Conservation (phyloP, 768 basidiomycete species). For the Megacollybia marginata region DNA sequence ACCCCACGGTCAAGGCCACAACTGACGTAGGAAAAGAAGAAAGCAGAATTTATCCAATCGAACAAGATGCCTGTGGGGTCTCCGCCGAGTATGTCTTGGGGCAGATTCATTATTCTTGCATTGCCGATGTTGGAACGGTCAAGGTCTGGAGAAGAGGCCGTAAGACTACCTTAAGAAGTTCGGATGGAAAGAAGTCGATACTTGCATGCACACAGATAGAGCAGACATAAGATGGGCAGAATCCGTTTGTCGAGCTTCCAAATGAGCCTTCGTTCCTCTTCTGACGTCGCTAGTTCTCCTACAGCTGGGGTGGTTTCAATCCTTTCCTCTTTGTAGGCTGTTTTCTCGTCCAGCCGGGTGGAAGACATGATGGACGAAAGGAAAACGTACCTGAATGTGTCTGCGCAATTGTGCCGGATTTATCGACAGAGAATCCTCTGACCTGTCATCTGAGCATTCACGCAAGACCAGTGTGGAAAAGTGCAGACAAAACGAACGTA, state of each 20-base stretch:
- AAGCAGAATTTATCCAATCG: slow-evolving; percentile 71
- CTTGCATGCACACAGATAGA: slow-evolving; percentile 74
- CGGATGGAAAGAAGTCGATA: slow-evolving; percentile 6
- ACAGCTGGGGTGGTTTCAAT: too few species aligned
- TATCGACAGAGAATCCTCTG: too few species aligned
- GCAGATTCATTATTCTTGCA: slow-evolving; percentile 66
- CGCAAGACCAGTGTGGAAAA: too few species aligned
- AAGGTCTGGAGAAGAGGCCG: slow-evolving; percentile 33
- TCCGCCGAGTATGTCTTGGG: slow-evolving; percentile 55
- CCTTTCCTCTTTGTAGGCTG: too few species aligned
- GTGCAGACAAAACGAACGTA: too few species aligned
- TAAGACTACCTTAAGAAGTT: not conserved
- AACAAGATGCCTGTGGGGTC: slow-evolving; percentile 65
- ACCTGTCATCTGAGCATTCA: too few species aligned
- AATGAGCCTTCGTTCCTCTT: slow-evolving; percentile 46
- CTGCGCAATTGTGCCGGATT: too few species aligned
- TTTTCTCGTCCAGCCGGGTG: too few species aligned
- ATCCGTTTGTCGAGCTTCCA: slow-evolving; percentile 63
- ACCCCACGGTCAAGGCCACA: not conserved
- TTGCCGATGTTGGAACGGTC: slow-evolving; percentile 79
- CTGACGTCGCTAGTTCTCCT: too few species aligned
- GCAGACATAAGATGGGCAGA: slow-evolving; percentile 62
- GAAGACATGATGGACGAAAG: too few species aligned
- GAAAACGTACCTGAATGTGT: too few species aligned
- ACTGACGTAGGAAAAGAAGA: slow-evolving; percentile 74